Conservation (phyloP, 192 early-diverging fungal genomes). For the Oehlia diaphana region DNA sequence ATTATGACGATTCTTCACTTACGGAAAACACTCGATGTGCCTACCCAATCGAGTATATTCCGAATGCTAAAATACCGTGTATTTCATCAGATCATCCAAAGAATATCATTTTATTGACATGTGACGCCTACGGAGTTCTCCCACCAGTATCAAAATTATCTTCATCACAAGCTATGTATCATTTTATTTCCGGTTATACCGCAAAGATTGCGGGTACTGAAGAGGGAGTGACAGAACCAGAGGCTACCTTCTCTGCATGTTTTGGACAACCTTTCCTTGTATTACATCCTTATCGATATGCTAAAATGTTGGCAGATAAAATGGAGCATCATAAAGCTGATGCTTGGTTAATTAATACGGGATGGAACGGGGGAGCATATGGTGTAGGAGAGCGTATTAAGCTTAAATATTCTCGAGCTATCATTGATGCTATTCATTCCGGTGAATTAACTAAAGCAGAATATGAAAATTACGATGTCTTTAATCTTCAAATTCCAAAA, state of each 20-base stretch:
- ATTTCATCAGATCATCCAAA: conserved; percentile 80
- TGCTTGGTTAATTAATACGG: conserved; percentile 97
- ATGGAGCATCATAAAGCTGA: conserved; percentile 81
- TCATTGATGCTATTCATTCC: conserved; percentile 96
- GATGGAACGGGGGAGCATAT: conserved; percentile 94
- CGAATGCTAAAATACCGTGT: conserved; percentile 93
- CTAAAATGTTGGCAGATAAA: conserved; percentile 95
- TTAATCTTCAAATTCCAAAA: conserved; percentile 87
- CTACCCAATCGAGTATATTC: conserved; percentile 95
- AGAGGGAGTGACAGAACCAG: conserved; percentile 88
- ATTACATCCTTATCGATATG: conserved; percentile 94
- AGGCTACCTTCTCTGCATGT: conserved; percentile 91
- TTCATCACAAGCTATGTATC: conserved; percentile 90
- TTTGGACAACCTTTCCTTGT: conserved; percentile 98
- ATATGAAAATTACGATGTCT: conserved; percentile 84
- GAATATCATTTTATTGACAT: conserved; percentile 96
- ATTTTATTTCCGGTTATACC: conserved; percentile 97
- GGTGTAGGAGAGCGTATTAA: conserved; percentile 89
- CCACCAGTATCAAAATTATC: conserved; percentile 90
- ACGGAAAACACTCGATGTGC: conserved; percentile 98
- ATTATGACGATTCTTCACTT: conserved; percentile 74
- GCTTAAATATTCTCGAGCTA: conserved; percentile 96
- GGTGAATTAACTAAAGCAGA: conserved; percentile 86
- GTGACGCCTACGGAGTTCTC: conserved; percentile 95
- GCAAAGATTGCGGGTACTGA: conserved; percentile 98